Evolutionary conservation across 2,329 filamentous ascomycete species (phyloP), one percentile per base, ranked within the genome.

Genomic region (Stagonosporopsis vannaccii): DNA sequence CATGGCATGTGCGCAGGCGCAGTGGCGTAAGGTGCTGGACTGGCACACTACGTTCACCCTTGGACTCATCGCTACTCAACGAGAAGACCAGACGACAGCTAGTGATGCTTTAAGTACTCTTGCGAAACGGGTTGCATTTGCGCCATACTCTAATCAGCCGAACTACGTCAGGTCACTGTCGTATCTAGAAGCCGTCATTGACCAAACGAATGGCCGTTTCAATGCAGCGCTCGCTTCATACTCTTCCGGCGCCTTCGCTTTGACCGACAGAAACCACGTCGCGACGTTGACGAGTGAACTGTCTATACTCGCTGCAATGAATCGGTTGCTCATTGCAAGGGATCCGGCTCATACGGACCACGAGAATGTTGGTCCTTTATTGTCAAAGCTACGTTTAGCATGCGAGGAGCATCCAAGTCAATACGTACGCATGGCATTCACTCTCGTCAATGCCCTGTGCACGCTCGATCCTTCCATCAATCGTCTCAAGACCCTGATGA

Each of bases 361-460:
- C 33, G 60, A 60, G 13, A 80, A 84, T 23, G 86, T 89, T 13
- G 79, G 82, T 2, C 77, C 82, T 8, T 76, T 94, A 7, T 80
- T 96, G 23, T 82, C 87, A 33, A 81, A 84, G 43, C 79, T 97
- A 6, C 85, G 88, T 48, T 83, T 86, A 0, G 81, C 90, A 46
- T 95, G 91, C 75, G 77, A 80, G 17, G 82, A 84, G 51, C 90
- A 92, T 71, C 82, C 85, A 33, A 93, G 91, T 74, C 83, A 85
- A 65, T 89, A 93, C 67, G 87, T 97, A 53, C 84, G 86, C 60
- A 89, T 90, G 28, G 91, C 91, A 1, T 94, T 89, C 79, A 86
- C 90, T 68, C 83, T 97, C 11, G 83, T 94, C 53, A 84, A 87
- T 62, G 89, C 91, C 6, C 71, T 76, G 8, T 86, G 88, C 5